Evolutionary conservation across 345 rosid species (phyloP).

Genomic region (Sapria himalayana): DNA sequence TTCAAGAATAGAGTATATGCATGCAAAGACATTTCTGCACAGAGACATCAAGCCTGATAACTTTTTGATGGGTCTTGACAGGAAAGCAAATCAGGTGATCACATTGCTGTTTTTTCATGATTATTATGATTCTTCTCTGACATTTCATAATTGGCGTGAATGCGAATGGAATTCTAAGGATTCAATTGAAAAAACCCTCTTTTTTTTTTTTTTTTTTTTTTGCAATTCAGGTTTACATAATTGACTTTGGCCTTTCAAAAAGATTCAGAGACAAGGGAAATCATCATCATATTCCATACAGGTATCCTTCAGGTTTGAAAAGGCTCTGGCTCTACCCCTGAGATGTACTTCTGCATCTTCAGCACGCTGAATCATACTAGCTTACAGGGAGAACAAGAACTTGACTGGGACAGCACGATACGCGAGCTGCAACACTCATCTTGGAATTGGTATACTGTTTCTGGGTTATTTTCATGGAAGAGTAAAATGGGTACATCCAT

Average conservation of each 20-base stretch:
- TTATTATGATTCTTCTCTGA: no score
- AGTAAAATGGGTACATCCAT: no score
- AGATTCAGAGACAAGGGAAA: conserved; percentile 62
- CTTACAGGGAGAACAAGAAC: conserved; percentile 76
- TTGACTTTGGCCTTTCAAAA: conserved; percentile 88
- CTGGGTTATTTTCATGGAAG: no score
- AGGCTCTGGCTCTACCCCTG: no score
- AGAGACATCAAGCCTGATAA: conserved; percentile 72
- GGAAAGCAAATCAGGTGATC: conserved; percentile 55
- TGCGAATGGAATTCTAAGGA: background rate
- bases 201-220: background rate
- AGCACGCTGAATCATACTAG: background rate
- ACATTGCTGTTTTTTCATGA: no score
- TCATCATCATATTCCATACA: conserved; percentile 69
- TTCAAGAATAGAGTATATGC: conserved; percentile 47
- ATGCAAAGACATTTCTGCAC: conserved; percentile 67
- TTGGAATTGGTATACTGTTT: conserved; percentile 79
- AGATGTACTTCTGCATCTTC: background rate
- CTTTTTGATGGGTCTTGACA: conserved; percentile 64
- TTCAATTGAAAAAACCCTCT: background rate
- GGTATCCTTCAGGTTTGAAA: no score
- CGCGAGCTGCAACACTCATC: conserved; percentile 97
- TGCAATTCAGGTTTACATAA: conserved; percentile 46
- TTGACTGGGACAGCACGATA: conserved; percentile 93
- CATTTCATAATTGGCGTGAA: no score